Base-by-base conservation (phyloP, 2,329 filamentous ascomycete species). In the Xylaria arbuscula region DNA sequence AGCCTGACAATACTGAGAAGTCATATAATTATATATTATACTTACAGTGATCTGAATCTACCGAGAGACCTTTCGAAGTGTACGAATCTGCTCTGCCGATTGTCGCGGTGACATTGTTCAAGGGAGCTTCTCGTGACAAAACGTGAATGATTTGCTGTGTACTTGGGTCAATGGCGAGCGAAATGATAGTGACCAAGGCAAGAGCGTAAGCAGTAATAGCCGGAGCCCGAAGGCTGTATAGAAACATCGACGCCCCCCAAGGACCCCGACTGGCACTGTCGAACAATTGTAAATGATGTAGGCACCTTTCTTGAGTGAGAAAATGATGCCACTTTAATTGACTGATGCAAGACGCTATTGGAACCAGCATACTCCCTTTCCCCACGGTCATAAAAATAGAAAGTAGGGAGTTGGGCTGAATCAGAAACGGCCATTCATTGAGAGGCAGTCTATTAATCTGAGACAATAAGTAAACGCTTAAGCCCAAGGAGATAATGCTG, bases 251-350 rank as follows among this genome's bases (percentile, higher is more conserved):
- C 1, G 73, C 72, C 3, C 75, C 76, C 72, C 75, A 76, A 1
- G 70, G 73, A 0, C 76, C 78, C 9, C 76, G 70, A 34, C 75
- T 76, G 0, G 77, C 76, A 9, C 72, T 70, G 47, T 79, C 77
- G 34, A 76, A 78, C 7, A 69, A 19, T 50, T 78, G 73, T 17
- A 78, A 70, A 40, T 78, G 66, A 22, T 69, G 47, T 9, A 81
- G 65, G 17, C 62, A 62, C 15, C 63, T 74, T 2, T 66, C 53
- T 1, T 66, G 56, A 13, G 68, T 58, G 15, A 69, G 60, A 59
- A 76, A 78, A 59, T 77, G 74, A 17, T 69, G 15, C 80, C 80
- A 82, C 69, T 81, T 81, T 34, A 80, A 70, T 66, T 82, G 80
- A 40, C 76, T 72, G 22, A 81, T 68, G 50, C 76, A 77, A 19